Evolutionary conservation across 257 asterid species (phyloP), one percentile per base, ranked within the genome.

Genomic region (Solanum medicagineum): DNA sequence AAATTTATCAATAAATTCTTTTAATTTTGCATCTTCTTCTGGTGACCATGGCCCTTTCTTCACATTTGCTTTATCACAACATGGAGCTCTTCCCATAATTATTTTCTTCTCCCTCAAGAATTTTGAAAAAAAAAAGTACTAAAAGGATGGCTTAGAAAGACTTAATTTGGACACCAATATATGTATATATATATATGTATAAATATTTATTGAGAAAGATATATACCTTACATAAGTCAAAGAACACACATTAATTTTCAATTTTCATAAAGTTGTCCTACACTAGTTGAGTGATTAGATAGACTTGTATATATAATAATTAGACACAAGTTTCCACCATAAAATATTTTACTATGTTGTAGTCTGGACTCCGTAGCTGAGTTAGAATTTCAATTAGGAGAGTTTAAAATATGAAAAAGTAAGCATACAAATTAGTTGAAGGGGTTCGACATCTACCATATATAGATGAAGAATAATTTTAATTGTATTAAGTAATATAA

Each of bases 1-100:
- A 87, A 87, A 62, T 63, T 90, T 95, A 6, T 92, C 89, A 60
- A 95, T 93, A 91, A 93, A 93, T 0, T 92, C 92, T 59, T 91
- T 95, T 0, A 95, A 91, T 89, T 90, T 91, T 4, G 89, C 97
- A 85, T 95, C 98, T 92, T 95, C 98, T 84, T 95, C 98, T 51
- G 97, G 96, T 2, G 98, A 93, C 98, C 98, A 95, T 75, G 98
- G 94, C 49, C 98, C 98, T 88, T 85, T 95, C 93, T 94, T 95
- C 90, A 94, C 98, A 87, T 90, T 94, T 54, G 91, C 95, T 86
- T 95, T 95, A 90, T 95, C 98, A 86, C 98, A 95, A 79, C 98
- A 95, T 45, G 98, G 98, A 54, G 95, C 95, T 89, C 98, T 93
- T 83, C 98, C 98, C 98, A 95, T 70, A 40, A 19, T 95, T 74